A percentile compares a stretch with the other conserved stretches of the same genome.
phyloP scores from a whole-genome alignment of 2,329 filamentous ascomycete species.

The Colletotrichum gigasporum region DNA sequence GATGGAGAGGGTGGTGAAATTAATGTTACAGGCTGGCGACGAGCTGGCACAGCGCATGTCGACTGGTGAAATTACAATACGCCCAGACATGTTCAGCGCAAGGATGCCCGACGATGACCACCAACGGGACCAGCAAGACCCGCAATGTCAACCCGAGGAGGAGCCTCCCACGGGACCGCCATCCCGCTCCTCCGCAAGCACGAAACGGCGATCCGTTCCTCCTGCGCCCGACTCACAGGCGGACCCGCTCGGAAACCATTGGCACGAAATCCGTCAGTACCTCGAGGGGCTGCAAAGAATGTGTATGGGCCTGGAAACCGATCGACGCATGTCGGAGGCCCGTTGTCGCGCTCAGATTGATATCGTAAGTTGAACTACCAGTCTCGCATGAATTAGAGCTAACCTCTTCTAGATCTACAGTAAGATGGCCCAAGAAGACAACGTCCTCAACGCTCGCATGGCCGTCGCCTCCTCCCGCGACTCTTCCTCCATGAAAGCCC shows the following conservation, averaged over 20 bases:
- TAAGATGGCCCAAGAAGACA: slow-evolving; percentile 60
- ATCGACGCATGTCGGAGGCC: slow-evolving; percentile 56
- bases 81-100: slow-evolving; percentile 16
- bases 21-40: slow-evolving; percentile 54
- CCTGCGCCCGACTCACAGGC: slow-evolving; percentile 18
- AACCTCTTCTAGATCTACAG: slow-evolving; percentile 50
- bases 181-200: slow-evolving; percentile 19
- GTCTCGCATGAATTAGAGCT: background rate
- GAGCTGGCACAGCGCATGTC: slow-evolving; percentile 47
- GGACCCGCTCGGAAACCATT: slow-evolving; percentile 45
- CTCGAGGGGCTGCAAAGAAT: slow-evolving; percentile 53
- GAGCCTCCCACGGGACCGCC: slow-evolving; percentile 22
- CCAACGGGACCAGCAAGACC: slow-evolving; percentile 16
- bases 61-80: slow-evolving; percentile 31
- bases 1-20: slow-evolving; percentile 56
- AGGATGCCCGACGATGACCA: background rate
- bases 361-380: slow-evolving; percentile 44
- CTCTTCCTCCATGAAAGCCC: slow-evolving; percentile 57
- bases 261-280: slow-evolving; percentile 58
- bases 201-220: slow-evolving; percentile 14
- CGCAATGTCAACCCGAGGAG: slow-evolving; percentile 29
- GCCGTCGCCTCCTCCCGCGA: slow-evolving; percentile 51
- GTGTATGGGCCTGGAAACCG: slow-evolving; percentile 55
- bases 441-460: slow-evolving; percentile 54
- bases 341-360: slow-evolving; percentile 57